These are phyloP conservation scores for Naematelia aurantialba DNA, from an alignment of 768 basidiomycete species.

Conservation along the genomic window DNA sequence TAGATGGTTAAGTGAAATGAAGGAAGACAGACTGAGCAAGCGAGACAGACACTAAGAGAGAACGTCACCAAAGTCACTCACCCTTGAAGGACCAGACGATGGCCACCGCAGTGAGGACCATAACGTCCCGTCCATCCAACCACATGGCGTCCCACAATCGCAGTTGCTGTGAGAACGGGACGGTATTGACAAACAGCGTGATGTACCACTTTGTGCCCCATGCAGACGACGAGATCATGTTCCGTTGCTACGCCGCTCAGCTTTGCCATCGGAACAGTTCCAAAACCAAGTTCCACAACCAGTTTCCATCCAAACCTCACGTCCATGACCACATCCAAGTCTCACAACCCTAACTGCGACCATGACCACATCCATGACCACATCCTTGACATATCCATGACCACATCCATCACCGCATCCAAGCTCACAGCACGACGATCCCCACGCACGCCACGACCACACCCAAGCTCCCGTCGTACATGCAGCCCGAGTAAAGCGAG, in stretches of 20 bases:
- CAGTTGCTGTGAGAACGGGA: constrained; percentile 91
- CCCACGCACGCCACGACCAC: no score
- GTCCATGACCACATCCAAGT: no score
- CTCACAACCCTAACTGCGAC: no score
- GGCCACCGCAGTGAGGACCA: constrained; percentile 76
- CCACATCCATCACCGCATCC: no score
- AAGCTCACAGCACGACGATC: no score
- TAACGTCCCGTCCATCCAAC: constrained; percentile 82
- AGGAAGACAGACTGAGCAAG: neutral
- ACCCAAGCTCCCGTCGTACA: no score
- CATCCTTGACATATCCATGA: no score
- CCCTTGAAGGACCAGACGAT: constrained; percentile 90
- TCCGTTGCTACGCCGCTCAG: constrained; percentile 57
- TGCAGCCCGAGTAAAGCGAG: no score
- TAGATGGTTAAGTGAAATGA: neutral
- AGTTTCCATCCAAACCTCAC: no score
- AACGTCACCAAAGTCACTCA: no score
- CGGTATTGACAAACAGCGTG: constrained; percentile 89
- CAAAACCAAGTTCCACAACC: no score
- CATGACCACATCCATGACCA: no score
- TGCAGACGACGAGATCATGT: constrained; percentile 86
- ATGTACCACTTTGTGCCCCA: constrained; percentile 99
- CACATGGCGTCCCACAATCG: constrained; percentile 93
- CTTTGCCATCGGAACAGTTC: constrained; percentile 2
- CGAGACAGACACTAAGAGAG: constrained; percentile 5